These are phyloP conservation scores for Papiliotrema terrestris DNA, from an alignment of 1,284 basidiomycete species.

Conservation along the genomic window DNA sequence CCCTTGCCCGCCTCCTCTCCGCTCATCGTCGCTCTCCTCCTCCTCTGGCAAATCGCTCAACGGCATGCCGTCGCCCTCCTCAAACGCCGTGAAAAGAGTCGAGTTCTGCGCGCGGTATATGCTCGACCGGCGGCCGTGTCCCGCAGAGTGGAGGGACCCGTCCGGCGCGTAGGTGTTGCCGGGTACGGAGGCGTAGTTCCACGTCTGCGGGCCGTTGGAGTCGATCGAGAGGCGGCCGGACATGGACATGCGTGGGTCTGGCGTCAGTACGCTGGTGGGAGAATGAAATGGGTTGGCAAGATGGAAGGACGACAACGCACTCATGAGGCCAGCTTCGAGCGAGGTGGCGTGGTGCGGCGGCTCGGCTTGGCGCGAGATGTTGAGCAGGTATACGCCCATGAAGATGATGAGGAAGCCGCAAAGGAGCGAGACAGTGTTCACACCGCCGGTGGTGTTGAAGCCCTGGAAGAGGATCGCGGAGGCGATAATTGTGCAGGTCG, in stretches of 20 bases:
- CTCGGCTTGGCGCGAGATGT: constrained; percentile 70
- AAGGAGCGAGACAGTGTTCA: constrained; percentile 78
- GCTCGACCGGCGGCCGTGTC: constrained; percentile 54
- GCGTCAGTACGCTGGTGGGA: not conserved
- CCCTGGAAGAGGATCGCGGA: constrained; percentile 96
- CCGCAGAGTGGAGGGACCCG: constrained; percentile 43
- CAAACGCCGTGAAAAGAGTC: constrained; percentile 46
- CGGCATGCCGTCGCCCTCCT: constrained; percentile 45
- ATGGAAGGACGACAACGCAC: constrained; percentile 49
- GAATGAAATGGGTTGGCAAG: not conserved
- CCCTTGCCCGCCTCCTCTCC: constrained; percentile 8
- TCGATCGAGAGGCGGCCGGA: constrained; percentile 47
- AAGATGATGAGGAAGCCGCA: constrained; percentile 86
- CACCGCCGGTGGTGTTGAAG: constrained; percentile 82
- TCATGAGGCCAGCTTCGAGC: constrained; percentile 71
- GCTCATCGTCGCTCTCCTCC: constrained; percentile 41
- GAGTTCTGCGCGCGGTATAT: constrained; percentile 60
- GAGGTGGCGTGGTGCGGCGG: constrained; percentile 52
- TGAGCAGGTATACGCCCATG: constrained; percentile 86
- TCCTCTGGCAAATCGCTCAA: constrained; percentile 46
- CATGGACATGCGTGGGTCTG: constrained; percentile 51
- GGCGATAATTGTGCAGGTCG: constrained; percentile 90
- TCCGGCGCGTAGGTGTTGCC: constrained; percentile 41
- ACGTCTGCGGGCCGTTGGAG: constrained; percentile 35
- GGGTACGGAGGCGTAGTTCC: constrained; percentile 39